Percentiles rank a stretch among this genome's conserved stretches.
These are phyloP conservation scores for Penicillium sp. DNA, from an alignment of 2,329 filamentous ascomycete genomes.

Conservation along the genomic window DNA sequence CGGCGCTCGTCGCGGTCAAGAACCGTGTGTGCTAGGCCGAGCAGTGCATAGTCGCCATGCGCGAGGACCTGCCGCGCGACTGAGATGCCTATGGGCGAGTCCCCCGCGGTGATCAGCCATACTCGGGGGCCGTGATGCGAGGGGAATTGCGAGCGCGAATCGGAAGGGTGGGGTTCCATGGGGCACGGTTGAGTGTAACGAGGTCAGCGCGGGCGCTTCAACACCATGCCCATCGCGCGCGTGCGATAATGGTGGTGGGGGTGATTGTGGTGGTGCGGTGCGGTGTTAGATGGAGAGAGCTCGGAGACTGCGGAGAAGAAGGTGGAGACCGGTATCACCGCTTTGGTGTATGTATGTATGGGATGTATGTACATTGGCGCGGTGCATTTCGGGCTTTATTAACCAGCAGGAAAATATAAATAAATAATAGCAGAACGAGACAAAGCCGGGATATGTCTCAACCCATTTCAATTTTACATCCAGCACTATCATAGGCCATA, in stretches of 20 bases:
- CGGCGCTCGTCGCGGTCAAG: constrained; percentile 74
- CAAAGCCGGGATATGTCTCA: too few relatives aligned
- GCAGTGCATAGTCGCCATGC: constrained; percentile 90
- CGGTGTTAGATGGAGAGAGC: not conserved
- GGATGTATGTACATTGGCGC: too few relatives aligned
- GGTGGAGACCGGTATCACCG: not conserved
- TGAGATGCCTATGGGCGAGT: constrained; percentile 82
- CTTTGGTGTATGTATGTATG: not conserved
- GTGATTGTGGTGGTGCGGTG: not conserved
- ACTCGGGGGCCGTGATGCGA: constrained; percentile 73
- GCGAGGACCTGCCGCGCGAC: constrained; percentile 79
- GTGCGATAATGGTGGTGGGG: constrained; percentile 6
- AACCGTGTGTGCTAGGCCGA: constrained; percentile 77
- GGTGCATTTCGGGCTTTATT: too few relatives aligned
- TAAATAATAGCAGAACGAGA: too few relatives aligned
- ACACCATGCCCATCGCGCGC: constrained; percentile 35
- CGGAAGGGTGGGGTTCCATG: constrained; percentile 43
- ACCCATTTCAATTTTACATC: too few relatives aligned
- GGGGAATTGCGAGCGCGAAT: constrained; percentile 56
- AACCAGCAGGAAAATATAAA: too few relatives aligned
- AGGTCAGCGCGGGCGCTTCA: constrained; percentile 26
- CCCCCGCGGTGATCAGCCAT: constrained; percentile 88
- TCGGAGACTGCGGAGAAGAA: constrained; percentile 14
- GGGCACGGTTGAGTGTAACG: constrained; percentile 3
- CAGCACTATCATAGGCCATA: too few relatives aligned